Base-by-base conservation (phyloP, 2,329 filamentous ascomycete species). In the Westerdykella ornata region DNA sequence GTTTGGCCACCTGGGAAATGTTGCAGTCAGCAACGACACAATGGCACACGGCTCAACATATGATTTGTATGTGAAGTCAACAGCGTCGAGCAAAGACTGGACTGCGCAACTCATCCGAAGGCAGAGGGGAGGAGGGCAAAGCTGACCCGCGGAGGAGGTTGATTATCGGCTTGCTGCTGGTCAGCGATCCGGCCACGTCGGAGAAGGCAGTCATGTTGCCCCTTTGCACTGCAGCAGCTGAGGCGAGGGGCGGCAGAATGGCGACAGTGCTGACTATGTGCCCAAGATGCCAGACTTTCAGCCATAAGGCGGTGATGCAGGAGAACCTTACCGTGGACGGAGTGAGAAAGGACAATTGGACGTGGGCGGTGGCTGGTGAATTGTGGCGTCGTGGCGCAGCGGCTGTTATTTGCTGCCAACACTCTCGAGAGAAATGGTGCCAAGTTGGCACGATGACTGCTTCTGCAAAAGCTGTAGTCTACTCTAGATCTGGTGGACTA, bases 1-100 rank as follows among this genome's bases (percentile, higher is more conserved):
- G 57, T 73, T 72, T 0, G 84, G 84, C 82, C 83, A 87, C 54
- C 84, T 84, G 34, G 78, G 73, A 40, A 68, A 43, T 85, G 71
- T 56, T 85, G 15, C 39, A 22, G 49, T 60, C 37, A 59, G 56
- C 45, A 51, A 38, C 31, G n/a, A 22, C 19, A 33, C n/a, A n/a
- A n/a, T n/a, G n/a, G n/a, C n/a, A n/a, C n/a, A n/a, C n/a, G n/a
- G n/a, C n/a, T n/a, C n/a, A n/a, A n/a, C n/a, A n/a, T n/a, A n/a
- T n/a, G n/a, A n/a, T n/a, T n/a, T n/a, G n/a, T n/a, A n/a, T n/a
- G n/a, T n/a, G n/a, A n/a, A n/a, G n/a, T n/a, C n/a, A n/a, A n/a
- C n/a, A n/a, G n/a, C n/a, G n/a, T n/a, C n/a, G n/a, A n/a, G n/a
- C n/a, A n/a, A n/a, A n/a, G n/a, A n/a, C n/a, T n/a, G n/a, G n/a